These are phyloP conservation scores for Graphiopsis chlorocephala DNA, from an alignment of 2,329 filamentous ascomycete species.

Conservation along the genomic window DNA sequence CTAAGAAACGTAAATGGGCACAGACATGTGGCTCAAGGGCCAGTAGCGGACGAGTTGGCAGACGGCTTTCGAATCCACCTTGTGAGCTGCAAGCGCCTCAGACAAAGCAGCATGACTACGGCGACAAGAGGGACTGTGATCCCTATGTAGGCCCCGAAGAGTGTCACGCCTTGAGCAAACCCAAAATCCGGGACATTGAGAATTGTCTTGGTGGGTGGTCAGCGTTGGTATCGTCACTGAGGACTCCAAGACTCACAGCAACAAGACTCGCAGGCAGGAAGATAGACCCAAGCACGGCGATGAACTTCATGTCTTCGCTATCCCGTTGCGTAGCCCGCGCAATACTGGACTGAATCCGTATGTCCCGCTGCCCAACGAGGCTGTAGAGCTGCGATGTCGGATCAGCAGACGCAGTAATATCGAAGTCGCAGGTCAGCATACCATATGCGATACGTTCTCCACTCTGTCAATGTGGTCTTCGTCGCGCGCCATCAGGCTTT, in stretches of 20 bases:
- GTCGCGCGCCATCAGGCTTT: conserved; percentile 20
- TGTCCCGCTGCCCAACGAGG: conserved; percentile 22
- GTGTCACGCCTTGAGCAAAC: conserved; percentile 17
- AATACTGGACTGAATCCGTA: conserved; percentile 20
- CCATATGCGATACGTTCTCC: conserved; percentile 18
- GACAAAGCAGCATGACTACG: conserved; percentile 19
- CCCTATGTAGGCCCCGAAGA: conserved; percentile 22
- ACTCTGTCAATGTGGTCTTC: conserved; percentile 21
- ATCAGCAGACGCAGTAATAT: not conserved
- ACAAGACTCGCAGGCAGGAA: conserved; percentile 23
- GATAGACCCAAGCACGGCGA: conserved; percentile 23
- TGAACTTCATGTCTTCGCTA: conserved; percentile 26
- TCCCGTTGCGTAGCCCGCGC: conserved; percentile 22
- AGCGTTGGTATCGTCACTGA: not conserved
- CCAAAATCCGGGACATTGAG: conserved; percentile 22
- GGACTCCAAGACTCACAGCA: conserved; percentile 14
- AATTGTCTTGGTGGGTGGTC: conserved; percentile 17
- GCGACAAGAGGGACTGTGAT: conserved; percentile 23
- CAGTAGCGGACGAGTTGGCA: not conserved
- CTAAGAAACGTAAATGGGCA: no score
- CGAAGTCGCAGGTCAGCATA: not conserved
- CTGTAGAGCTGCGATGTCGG: conserved; percentile 15
- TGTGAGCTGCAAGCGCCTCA: not conserved
- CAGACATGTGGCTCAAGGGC: not conserved
- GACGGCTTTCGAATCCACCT: not conserved